These are phyloP conservation scores for Coprinopsis cinerea DNA, from an alignment of 768 basidiomycete genomes.

Conservation along the genomic window DNA sequence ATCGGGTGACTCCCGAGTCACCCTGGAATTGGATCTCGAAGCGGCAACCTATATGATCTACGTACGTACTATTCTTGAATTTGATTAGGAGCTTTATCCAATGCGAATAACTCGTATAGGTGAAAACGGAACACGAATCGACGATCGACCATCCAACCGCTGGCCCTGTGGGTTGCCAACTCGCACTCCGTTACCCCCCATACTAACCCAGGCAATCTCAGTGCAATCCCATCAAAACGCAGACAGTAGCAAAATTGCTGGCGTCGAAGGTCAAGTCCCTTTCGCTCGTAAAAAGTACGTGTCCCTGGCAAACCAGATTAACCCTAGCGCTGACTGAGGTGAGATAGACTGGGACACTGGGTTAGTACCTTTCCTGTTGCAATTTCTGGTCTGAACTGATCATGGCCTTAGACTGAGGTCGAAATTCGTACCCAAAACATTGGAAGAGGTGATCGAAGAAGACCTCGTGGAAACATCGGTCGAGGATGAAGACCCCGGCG, in stretches of 20 bases:
- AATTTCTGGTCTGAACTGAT: no score
- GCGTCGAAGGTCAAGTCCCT: not conserved
- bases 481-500: no score
- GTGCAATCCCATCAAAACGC: no score
- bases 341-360: not conserved
- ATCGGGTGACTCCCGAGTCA: conserved; percentile 27
- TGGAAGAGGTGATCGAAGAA: conserved; percentile 1
- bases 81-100: not conserved
- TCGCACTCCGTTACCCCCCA: no score
- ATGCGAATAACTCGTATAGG: not conserved
- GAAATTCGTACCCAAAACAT: not conserved
- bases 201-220: not conserved
- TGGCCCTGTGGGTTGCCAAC: not conserved
- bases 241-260: not conserved
- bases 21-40: conserved; percentile 28
- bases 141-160: not conserved
- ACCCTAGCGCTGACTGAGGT: not conserved
- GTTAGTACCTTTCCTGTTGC: not conserved
- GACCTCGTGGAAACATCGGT: no score
- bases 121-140: not conserved
- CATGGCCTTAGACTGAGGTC: conserved; percentile 1
- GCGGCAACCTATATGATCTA: conserved; percentile 33
- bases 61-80: conserved; percentile 16
- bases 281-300: not conserved
- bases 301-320: not conserved